phyloP scores from a whole-genome alignment of 1,284 basidiomycete genomes.

The Trichosporon asahii region DNA sequence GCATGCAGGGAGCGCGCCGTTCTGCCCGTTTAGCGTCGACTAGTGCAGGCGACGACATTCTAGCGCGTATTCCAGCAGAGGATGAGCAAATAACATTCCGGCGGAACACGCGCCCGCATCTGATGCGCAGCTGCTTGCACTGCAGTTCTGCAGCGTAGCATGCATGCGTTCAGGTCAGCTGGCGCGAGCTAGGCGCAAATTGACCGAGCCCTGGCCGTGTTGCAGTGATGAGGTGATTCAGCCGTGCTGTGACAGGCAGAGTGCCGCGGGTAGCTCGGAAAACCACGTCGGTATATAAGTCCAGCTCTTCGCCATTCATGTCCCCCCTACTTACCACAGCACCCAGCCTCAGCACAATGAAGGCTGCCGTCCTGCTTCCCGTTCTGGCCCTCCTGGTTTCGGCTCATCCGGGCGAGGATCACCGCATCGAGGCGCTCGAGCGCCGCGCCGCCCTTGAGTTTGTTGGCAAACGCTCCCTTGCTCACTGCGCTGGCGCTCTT shows the following conservation, averaged over 20 bases:
- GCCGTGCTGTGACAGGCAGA: background rate
- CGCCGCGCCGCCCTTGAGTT: slow-evolving; percentile 10
- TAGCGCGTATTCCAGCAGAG: background rate
- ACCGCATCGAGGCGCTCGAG: slow-evolving; percentile 14
- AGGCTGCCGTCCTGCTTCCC: slow-evolving; percentile 42
- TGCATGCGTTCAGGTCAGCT: background rate
- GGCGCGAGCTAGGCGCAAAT: background rate
- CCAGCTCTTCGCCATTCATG: background rate
- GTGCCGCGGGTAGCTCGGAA: background rate
- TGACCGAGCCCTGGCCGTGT: background rate
- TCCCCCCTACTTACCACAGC: background rate
- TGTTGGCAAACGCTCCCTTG: slow-evolving; percentile 16
- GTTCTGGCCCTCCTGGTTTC: slow-evolving; percentile 17
- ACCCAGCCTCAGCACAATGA: background rate
- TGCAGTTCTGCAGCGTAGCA: background rate
- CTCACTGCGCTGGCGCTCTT: slow-evolving; percentile 17
- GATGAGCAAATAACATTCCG: background rate
- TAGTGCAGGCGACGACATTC: background rate
- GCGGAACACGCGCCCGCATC: background rate
- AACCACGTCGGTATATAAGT: background rate
- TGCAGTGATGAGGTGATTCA: background rate
- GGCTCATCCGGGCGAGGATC: slow-evolving; percentile 22
- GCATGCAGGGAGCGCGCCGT: background rate
- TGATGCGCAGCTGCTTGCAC: background rate
- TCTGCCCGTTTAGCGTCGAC: background rate